phyloP scores from a whole-genome alignment of 768 basidiomycete species.

The Thelephora ganbajun region DNA sequence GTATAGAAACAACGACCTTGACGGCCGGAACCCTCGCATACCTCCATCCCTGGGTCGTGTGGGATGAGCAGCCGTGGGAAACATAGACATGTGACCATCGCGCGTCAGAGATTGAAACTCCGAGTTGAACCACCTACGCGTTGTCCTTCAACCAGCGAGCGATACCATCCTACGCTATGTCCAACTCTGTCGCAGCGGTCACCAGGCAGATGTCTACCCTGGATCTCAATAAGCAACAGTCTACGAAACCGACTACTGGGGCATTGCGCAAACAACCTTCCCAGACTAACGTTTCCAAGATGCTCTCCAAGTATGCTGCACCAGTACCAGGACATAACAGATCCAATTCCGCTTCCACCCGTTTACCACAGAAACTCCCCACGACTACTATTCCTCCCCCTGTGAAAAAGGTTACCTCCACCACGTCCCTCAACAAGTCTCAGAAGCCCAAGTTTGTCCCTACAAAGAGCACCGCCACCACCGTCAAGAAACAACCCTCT shows the following conservation, averaged over 20 bases:
- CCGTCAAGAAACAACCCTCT: not conserved
- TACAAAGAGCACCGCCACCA: not conserved
- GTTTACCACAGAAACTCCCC: conserved; percentile 8
- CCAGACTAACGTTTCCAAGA: conserved; percentile 51
- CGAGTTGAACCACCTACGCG: no score
- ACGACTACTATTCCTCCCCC: conserved; percentile 10
- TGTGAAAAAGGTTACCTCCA: conserved; percentile 10
- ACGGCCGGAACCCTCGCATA: no score
- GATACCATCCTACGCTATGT: conserved; percentile 18
- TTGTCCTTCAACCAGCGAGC: not conserved
- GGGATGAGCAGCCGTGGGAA: no score
- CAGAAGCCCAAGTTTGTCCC: not conserved
- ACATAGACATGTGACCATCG: no score
- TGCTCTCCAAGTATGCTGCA: conserved; percentile 61
- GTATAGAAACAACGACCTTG: no score
- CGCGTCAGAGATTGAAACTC: no score
- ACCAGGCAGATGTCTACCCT: conserved; percentile 59
- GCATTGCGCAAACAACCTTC: conserved; percentile 38
- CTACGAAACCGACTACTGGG: conserved; percentile 17
- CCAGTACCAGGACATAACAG: conserved; percentile 30
- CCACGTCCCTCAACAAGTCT: conserved; percentile 5
- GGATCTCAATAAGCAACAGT: conserved; percentile 28
- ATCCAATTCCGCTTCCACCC: conserved; percentile 13
- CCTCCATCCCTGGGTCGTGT: no score
- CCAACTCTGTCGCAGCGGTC: conserved; percentile 30